Evolutionary conservation across 129 eudicot genomes (phyloP).

Genomic region (Chrysanthemum lavandulifolium): DNA sequence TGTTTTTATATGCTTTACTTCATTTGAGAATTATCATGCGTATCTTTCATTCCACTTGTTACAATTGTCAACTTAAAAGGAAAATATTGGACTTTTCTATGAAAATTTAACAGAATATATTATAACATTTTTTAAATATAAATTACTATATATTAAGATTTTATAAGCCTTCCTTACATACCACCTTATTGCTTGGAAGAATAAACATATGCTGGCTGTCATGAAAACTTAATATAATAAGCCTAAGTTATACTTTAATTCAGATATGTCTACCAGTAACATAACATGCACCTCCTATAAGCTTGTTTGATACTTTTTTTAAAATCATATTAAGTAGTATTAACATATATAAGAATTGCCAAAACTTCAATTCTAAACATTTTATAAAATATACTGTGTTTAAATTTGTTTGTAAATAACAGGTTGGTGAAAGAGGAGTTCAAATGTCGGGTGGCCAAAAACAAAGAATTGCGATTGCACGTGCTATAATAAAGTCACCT

Average conservation of each 20-base stretch:
- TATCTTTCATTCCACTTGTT: constrained; percentile 19
- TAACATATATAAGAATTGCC: background rate
- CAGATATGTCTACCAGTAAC: background rate
- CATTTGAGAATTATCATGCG: constrained; percentile 10
- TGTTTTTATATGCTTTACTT: constrained; percentile 5
- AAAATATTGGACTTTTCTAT: background rate
- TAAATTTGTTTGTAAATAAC: constrained; percentile 10
- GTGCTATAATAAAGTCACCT: constrained; percentile 86
- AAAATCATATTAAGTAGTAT: background rate
- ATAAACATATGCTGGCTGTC: background rate
- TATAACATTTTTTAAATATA: background rate
- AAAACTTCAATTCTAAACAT: background rate
- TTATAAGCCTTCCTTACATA: constrained; percentile 8
- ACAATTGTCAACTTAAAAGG: constrained; percentile 17
- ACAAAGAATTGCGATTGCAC: constrained; percentile 94
- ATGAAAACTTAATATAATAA: background rate
- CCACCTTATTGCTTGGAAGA: background rate
- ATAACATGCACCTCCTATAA: background rate
- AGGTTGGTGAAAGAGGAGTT: constrained; percentile 96
- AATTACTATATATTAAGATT: background rate
- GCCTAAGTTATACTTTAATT: background rate
- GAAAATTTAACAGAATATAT: background rate
- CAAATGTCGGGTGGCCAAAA: constrained; percentile 99
- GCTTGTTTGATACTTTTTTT: background rate
- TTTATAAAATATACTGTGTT: too few species aligned